These are phyloP conservation scores for Akebia trifoliata DNA, from an alignment of 164 flowering plant genomes.

Conservation along the genomic window DNA sequence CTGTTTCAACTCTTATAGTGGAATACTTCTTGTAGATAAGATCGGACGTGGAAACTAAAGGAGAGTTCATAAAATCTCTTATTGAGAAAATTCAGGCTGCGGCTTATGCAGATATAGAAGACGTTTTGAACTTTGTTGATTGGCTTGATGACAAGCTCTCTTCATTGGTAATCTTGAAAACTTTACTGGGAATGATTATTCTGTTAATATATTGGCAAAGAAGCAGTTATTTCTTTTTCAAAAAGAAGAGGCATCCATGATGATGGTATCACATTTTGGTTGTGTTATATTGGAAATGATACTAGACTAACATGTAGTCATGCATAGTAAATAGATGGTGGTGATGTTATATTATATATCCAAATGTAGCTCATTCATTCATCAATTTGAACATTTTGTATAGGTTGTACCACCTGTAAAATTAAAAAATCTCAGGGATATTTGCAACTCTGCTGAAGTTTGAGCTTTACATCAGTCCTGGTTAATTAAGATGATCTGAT, in stretches of 20 bases:
- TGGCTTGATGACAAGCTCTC: slow-evolving; percentile 69
- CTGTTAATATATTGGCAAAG: not conserved
- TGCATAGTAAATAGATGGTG: too few species aligned
- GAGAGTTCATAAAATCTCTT: slow-evolving; percentile 55
- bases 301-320: too few species aligned
- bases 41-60: slow-evolving; percentile 60
- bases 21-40: slow-evolving; percentile 37
- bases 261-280: not conserved
- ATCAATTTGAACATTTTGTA: too few species aligned
- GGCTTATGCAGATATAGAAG: slow-evolving; percentile 47
- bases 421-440: too few species aligned
- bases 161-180: slow-evolving; percentile 41
- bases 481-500: too few species aligned
- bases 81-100: slow-evolving; percentile 45
- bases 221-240: not conserved
- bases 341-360: too few species aligned
- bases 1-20: not conserved
- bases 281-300: too few species aligned
- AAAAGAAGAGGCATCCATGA: too few species aligned
- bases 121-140: slow-evolving; percentile 50
- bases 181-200: not conserved
- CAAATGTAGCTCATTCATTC: too few species aligned
- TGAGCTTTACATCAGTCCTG: too few species aligned
- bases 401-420: too few species aligned
- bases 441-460: too few species aligned